Evolutionary conservation across 2,329 filamentous ascomycete genomes (phyloP).

Genomic region (Colletotrichum sp.): DNA sequence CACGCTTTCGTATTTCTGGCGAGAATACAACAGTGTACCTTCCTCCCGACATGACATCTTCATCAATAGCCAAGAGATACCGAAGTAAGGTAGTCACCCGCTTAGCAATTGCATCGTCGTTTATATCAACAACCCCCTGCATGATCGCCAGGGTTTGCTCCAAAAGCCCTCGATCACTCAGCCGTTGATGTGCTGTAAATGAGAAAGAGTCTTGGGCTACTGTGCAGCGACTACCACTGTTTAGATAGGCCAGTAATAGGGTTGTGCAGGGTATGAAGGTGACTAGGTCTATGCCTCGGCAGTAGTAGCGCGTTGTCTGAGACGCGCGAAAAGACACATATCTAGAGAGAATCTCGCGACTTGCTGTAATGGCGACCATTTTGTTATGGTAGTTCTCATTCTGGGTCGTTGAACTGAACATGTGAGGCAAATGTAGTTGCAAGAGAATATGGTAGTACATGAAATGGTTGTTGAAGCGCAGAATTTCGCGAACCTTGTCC

Average conservation of each 20-base stretch:
- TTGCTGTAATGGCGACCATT: constrained; percentile 40
- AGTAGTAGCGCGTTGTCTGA: constrained; percentile 25
- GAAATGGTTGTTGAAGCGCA: constrained; percentile 37
- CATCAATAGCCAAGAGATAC: constrained; percentile 36
- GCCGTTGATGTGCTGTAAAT: constrained; percentile 41
- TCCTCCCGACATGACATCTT: constrained; percentile 24
- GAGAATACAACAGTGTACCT: background rate
- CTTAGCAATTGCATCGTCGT: constrained; percentile 33
- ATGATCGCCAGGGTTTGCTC: constrained; percentile 41
- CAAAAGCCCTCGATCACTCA: constrained; percentile 42
- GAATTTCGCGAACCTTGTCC: constrained; percentile 14
- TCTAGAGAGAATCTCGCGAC: constrained; percentile 40
- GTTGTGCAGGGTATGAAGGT: constrained; percentile 40
- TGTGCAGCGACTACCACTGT: background rate
- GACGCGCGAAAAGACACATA: constrained; percentile 36
- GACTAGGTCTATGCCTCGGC: constrained; percentile 38
- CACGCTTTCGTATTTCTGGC: background rate
- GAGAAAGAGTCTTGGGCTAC: background rate
- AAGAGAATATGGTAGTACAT: constrained; percentile 42
- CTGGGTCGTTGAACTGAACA: constrained; percentile 27
- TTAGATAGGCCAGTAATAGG: constrained; percentile 40
- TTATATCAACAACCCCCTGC: constrained; percentile 28
- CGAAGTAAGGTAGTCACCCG: constrained; percentile 34
- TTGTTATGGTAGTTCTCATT: constrained; percentile 12
- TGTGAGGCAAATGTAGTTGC: constrained; percentile 45